Evolutionary conservation across 176 grass and related monocot species (phyloP), one percentile per base, ranked within the genome.

Genomic region (Aechmea fasciata): DNA sequence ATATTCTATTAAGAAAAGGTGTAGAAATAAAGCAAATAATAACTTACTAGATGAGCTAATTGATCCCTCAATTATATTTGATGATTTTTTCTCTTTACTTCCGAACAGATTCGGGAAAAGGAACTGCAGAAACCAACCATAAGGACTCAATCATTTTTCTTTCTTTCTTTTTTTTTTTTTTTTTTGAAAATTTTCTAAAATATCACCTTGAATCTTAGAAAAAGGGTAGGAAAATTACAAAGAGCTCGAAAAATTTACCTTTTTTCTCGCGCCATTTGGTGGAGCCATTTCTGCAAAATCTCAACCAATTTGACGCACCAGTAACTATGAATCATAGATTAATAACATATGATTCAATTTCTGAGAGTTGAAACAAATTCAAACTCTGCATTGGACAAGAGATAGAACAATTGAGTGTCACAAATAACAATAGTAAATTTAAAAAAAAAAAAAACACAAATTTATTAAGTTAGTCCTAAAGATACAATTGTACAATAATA

Each of bases 11-110:
- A 79, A 53, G 69, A 83, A 49, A 77, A 69, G 59, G 54, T 61
- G 49, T 41, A 41, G 17, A 61, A 61, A 9, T 18, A 18, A 14
- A 61, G 55, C 55, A 61, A 14, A 19, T 9, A 61, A 61, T 41
- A 73, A 87, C 68, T 50, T 77, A 89, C 83, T 71, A 51, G 80
- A 73, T 20, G 71, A 84, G 49, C 61, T 53, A 75, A 68, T 74
- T 57, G 78, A 85, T 66, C 28, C 33, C 50, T 94, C 86, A 71
- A 68, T 77, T 67, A 68, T 81, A 54, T 87, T 82, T 47, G 78
- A 15, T 7, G 62, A 75, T 80, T 87, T 87, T 81, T 87, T 95
- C 67, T 84, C 90, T 76, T 87, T 95, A 12, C 73, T 73, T 67
- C 86, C 74, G 14, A 95, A 87, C 47, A 87, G 63, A 66, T 83